Evolutionary conservation across 768 basidiomycete species (phyloP).

Genomic region (Mycena olivaceomarginata): DNA sequence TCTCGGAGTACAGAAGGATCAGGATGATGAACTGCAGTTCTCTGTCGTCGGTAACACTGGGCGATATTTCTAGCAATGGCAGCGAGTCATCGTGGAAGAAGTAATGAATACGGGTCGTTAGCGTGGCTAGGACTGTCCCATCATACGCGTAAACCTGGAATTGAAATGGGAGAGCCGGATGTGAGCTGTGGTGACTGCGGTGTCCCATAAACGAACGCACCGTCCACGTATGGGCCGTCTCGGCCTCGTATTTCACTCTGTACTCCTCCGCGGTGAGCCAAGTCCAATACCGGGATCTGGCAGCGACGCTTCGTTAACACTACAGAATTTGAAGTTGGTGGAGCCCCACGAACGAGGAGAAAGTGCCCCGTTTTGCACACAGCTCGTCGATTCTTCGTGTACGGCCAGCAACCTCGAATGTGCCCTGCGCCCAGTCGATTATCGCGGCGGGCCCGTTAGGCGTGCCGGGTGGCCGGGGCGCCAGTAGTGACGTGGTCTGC

Average conservation of each 20-base stretch:
- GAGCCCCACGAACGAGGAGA: slow-evolving; percentile 8
- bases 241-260: slow-evolving; percentile 6
- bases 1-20: slow-evolving; percentile 5
- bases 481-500: slow-evolving; percentile 1
- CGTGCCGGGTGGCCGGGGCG: slow-evolving; percentile 1
- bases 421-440: slow-evolving; percentile 8
- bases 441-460: slow-evolving; percentile 4
- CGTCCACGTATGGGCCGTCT: slow-evolving; percentile 1
- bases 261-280: slow-evolving; percentile 4
- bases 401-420: slow-evolving; percentile 8
- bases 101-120: slow-evolving; percentile 3
- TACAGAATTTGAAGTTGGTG: not conserved
- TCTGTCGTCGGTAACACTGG: not conserved
- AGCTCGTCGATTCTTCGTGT: not conserved
- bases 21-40: slow-evolving; percentile 2
- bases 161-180: not conserved
- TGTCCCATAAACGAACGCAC: not conserved
- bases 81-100: slow-evolving; percentile 5
- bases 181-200: slow-evolving; percentile 5
- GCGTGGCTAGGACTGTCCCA: not conserved
- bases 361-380: slow-evolving; percentile 1
- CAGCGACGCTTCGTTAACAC: not conserved
- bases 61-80: slow-evolving; percentile 2
- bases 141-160: slow-evolving; percentile 5
- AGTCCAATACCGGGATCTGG: not conserved